phyloP scores from a whole-genome alignment of 352 stramenopile species.

The Globisporangium barbulae region DNA sequence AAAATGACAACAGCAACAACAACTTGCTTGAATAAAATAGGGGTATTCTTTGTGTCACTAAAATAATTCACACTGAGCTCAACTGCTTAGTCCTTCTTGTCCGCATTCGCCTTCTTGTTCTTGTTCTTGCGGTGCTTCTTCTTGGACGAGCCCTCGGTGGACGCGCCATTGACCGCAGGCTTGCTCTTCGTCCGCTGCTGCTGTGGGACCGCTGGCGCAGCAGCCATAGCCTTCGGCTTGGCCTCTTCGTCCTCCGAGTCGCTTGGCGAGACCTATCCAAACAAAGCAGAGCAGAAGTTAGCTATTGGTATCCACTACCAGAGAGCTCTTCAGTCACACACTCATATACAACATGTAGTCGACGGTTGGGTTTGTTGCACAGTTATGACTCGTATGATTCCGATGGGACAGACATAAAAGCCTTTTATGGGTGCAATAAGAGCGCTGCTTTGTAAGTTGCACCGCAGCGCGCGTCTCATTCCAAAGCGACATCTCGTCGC shows the following conservation, averaged over 20 bases:
- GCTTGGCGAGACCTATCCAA: constrained; percentile 27
- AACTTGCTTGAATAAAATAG: constrained; percentile 1
- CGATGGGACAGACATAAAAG: constrained; percentile 70
- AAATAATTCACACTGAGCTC: not conserved
- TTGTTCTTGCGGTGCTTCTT: constrained; percentile 63
- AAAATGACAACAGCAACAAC: too few species aligned
- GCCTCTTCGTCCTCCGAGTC: constrained; percentile 34
- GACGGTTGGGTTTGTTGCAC: constrained; percentile 68
- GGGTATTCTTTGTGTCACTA: not conserved
- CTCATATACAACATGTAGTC: constrained; percentile 6
- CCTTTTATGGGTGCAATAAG: constrained; percentile 59
- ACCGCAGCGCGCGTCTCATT: constrained; percentile 3
- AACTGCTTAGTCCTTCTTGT: constrained; percentile 8
- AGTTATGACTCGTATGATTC: constrained; percentile 94
- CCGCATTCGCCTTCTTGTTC: constrained; percentile 35
- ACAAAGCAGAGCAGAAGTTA: constrained; percentile 14
- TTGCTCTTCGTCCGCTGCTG: constrained; percentile 14
- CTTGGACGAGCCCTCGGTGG: constrained; percentile 22
- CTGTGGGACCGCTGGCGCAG: not conserved
- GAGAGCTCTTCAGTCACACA: too few species aligned
- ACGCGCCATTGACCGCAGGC: not conserved
- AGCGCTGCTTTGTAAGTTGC: constrained; percentile 14
- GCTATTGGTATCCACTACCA: not conserved
- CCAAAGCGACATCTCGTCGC: constrained; percentile 5
- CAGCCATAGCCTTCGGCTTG: constrained; percentile 34